Evolutionary conservation across 768 basidiomycete species (phyloP).

Genomic region (Tulasnella sp.): DNA sequence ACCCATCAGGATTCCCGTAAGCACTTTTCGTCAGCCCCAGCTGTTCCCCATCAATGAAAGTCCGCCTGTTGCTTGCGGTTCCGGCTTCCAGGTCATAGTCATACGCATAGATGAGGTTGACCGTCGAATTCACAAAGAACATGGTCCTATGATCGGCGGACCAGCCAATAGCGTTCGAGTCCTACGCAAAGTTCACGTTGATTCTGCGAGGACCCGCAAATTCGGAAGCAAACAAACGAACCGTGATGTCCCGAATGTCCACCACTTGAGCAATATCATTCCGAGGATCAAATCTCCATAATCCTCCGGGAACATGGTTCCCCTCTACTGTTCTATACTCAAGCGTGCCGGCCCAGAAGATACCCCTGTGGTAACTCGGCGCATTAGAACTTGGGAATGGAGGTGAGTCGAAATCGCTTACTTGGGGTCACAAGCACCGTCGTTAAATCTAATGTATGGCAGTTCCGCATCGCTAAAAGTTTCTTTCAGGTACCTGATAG

Average conservation of each 20-base stretch:
- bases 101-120: slow-evolving; percentile 64
- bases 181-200: slow-evolving; percentile 37
- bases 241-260: slow-evolving; percentile 65
- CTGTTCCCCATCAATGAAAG: slow-evolving; percentile 56
- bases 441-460: slow-evolving; percentile 58
- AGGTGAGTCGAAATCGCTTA: background rate
- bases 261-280: slow-evolving; percentile 49
- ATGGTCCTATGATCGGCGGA: slow-evolving; percentile 59
- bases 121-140: slow-evolving; percentile 68
- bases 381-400: background rate
- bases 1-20: slow-evolving; percentile 48
- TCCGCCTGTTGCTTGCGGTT: slow-evolving; percentile 52
- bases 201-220: background rate
- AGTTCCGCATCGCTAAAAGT: slow-evolving; percentile 43
- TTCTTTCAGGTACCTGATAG: slow-evolving; percentile 46
- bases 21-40: slow-evolving; percentile 41
- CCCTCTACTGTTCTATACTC: slow-evolving; percentile 39
- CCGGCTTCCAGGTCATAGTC: slow-evolving; percentile 56
- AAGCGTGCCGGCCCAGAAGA: slow-evolving; percentile 65
- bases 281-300: slow-evolving; percentile 58
- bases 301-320: slow-evolving; percentile 51
- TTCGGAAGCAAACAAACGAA: slow-evolving; percentile 35
- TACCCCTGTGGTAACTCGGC: slow-evolving; percentile 43
- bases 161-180: slow-evolving; percentile 65
- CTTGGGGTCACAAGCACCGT: slow-evolving; percentile 58